Conservation (phyloP, 2,329 filamentous ascomycete genomes). For the Achaetomium macrosporum region DNA sequence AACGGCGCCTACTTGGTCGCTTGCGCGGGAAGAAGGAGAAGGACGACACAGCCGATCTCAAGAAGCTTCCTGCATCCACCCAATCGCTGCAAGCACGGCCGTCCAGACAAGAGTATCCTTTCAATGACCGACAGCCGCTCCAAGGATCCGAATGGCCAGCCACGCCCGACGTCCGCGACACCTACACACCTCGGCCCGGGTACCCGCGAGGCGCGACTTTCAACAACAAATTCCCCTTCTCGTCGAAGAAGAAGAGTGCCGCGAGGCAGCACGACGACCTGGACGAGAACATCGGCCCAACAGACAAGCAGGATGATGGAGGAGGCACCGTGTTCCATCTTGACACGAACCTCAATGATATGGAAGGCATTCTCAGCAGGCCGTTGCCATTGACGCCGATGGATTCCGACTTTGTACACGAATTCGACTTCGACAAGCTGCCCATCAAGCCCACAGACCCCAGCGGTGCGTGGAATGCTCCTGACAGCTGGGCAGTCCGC, state of each 20-base stretch:
- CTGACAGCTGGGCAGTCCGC: slow-evolving; percentile 93
- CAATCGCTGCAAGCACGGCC: slow-evolving; percentile 47
- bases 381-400: slow-evolving; percentile 67
- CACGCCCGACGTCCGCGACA: slow-evolving; percentile 29
- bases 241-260: slow-evolving; percentile 46
- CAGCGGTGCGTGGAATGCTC: slow-evolving; percentile 74
- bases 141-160: slow-evolving; percentile 25
- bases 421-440: slow-evolving; percentile 38
- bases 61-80: slow-evolving; percentile 46
- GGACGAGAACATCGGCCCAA: slow-evolving; percentile 56
- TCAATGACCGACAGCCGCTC: slow-evolving; percentile 28
- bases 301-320: slow-evolving; percentile 46
- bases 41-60: slow-evolving; percentile 36
- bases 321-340: slow-evolving; percentile 62
- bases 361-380: slow-evolving; percentile 82
- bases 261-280: slow-evolving; percentile 44
- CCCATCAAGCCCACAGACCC: slow-evolving; percentile 17
- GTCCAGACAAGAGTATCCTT: slow-evolving; percentile 43
- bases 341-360: slow-evolving; percentile 81
- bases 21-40: slow-evolving; percentile 48
- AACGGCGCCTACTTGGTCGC: slow-evolving; percentile 46
- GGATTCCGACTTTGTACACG: slow-evolving; percentile 47
- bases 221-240: slow-evolving; percentile 58
- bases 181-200: slow-evolving; percentile 17
- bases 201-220: slow-evolving; percentile 43